Base-by-base conservation (phyloP, 495 filamentous ascomycete genomes). In the Cairneyella variabilis region DNA sequence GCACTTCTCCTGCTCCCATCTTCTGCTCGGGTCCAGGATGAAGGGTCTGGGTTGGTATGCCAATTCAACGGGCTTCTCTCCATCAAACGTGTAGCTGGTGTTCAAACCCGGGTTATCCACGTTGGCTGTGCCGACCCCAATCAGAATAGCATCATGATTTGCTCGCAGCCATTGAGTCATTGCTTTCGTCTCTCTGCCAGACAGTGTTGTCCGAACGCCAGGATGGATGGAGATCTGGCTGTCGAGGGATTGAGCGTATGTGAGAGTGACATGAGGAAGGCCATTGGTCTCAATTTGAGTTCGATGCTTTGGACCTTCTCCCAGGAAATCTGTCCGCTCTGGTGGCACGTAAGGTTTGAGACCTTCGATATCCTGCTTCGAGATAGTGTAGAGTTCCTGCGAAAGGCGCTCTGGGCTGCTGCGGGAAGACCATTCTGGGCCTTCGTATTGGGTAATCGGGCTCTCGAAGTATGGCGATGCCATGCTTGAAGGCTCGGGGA, bases 161-260 rank as follows among this genome's bases (percentile, higher is more conserved):
- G 82, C 82, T 50, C 91, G 86, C 16, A 97, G 77, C 66, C 85
- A 90, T 66, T 97, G 91, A 0, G 91, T 96, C 85, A 97, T 90
- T 46, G 86, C 76, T 66, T 96, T 96, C 12, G 89, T 84, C 58
- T 83, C 74, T 1, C 83, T 80, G 22, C 91, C 90, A 6, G 91
- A 96, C 4, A 96, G 79, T 0, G 77, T 69, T 1, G 91, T 96
- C 57, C 84, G 87, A 54, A 79, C 75, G 14, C 90, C 89, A 66
- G 88, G 87, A 0, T 80, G 72, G 12, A 92, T 76, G 9, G 89
- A 80, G 48, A 97, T 73, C 38, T 80, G 78, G 9, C 84, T 85
- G 69, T 97, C 91, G 64, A 97, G 84, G 4, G 91, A 95, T n/a
- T 82, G 81, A 22, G 92, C 91, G 66, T 88, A 97, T 28, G 91